Evolutionary conservation across 768 basidiomycete genomes (phyloP), one percentile per base, ranked within the genome.

Genomic region (Kwoniella europaea): DNA sequence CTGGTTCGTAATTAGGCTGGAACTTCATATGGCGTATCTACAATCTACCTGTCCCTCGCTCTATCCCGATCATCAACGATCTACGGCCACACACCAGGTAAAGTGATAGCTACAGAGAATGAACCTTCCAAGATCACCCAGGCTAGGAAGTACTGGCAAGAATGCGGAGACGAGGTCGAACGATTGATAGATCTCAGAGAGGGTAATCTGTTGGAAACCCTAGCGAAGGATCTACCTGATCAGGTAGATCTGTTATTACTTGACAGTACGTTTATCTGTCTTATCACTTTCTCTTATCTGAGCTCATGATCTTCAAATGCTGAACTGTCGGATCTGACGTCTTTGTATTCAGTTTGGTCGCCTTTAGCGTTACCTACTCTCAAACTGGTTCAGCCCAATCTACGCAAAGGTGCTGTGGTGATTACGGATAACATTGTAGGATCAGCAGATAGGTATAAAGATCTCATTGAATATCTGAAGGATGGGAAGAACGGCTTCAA

Each of bases 1-100:
- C 27, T 12, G 35, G 43, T 44, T 15, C 20, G 4, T 4, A 15
- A 20, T 43, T 24, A 75, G 74, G 74, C 69, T 15, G 76, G 76
- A 1, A 77, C 76, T 10, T 73, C 71, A 57, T 74, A 68, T 52
- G 76, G 76, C n/a, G 74, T 75, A 27, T 71, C 69, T 18, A 69
- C 74, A 42, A 73, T 77, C 66, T 77, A 74, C 71, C 74, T 77
- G 3, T 46, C 74, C 22, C 64, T 74, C 7, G 76, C 74, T n/a
- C 69, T 77, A 7, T 20, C 50, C 35, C 60, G 63, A 46, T 71
- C 64, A 35, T 44, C 70, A 54, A 54, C 65, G 56, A 44, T 46
- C 16, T 27, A 22, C 18, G 63, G 65, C 0, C 59, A 55, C 2
- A 6, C 1, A 1, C 24, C 24, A 18, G 66, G 69, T 24, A 58